Evolutionary conservation across 441 rosid genomes (phyloP).

Genomic region (Croton setiger): DNA sequence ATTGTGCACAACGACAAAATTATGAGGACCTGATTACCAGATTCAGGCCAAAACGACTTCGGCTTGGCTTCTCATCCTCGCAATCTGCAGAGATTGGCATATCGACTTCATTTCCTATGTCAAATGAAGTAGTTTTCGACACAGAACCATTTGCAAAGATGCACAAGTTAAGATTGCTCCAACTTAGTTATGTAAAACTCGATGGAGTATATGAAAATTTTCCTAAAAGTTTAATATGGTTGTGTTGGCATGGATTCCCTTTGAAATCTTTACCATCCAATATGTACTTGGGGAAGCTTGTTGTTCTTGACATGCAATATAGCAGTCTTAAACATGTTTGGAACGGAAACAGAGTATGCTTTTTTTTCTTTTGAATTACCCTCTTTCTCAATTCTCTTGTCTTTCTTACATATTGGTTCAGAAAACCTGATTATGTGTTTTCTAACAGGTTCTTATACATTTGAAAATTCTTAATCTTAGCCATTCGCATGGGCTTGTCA

Average conservation of each 20-base stretch:
- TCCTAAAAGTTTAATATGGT: constrained; percentile 21
- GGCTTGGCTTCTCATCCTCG: constrained; percentile 10
- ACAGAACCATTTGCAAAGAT: constrained; percentile 25
- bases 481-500: constrained; percentile 23
- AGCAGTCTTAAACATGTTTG: constrained; percentile 24
- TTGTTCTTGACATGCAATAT: constrained; percentile 26
- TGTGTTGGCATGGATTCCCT: constrained; percentile 30
- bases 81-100: neutral
- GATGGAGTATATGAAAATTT: constrained; percentile 19
- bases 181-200: constrained; percentile 16
- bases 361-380: neutral
- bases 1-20: constrained; percentile 5
- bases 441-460: constrained; percentile 18
- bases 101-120: neutral
- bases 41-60: constrained; percentile 1
- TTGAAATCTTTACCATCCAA: constrained; percentile 21
- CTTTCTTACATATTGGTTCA: neutral
- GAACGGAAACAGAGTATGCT: constrained; percentile 25
- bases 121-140: constrained; percentile 8
- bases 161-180: constrained; percentile 28
- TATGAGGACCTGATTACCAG: constrained; percentile 3
- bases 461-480: constrained; percentile 36
- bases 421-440: constrained; percentile 5
- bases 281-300: constrained; percentile 20
- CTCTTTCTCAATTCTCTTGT: neutral